Evolutionary conservation across 164 flowering plant species (phyloP), one percentile per base, ranked within the genome.

Genomic region (Buxus sempervirens): DNA sequence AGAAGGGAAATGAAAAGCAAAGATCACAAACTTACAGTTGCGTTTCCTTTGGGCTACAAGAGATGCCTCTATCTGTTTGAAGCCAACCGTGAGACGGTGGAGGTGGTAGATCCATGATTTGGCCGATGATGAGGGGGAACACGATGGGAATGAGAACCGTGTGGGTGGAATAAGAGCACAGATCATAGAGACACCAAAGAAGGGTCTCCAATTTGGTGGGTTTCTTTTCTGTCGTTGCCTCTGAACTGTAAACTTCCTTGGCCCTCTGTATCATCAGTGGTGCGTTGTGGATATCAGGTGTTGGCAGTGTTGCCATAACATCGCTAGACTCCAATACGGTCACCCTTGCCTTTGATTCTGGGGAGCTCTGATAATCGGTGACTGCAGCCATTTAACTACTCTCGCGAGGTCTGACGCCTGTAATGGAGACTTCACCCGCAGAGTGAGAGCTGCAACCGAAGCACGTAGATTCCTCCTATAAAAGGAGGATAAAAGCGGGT

Each of bases 41-140:
- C 72, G 80, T 61, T 58, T 82, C 70, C 18, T 68, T 73, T 9
- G 9, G 16, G 1, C n/a, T 32, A 65, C 94, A 85, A 7, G 36
- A 1, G n/a, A 75, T 36, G 28, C 78, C 83, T 72, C 12, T 76
- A 19, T 3, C 5, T 65, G 51, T 80, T 9, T 8, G 5, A 25
- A 0, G 9, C 82, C 76, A 74, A 0, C 77, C 81, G 5, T 58
- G 61, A 23, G 18, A 24, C 5, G 76, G 78, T 45, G 59, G 68
- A 0, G 64, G 69, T 16, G 79, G 70, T 4, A 24, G 25, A 24
- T 59, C 21, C 12, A 60, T 53, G 48, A 70, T 72, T 67, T 81
- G 83, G 63, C 83, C 73, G 24, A 81, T 73, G 27, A 87, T 77
- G 61, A 87, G 90, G 0, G 95, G 88, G 57, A 89, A 87, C 25